Base-by-base conservation (phyloP, 1,284 basidiomycete genomes). In the Thecaphora frezii region DNA sequence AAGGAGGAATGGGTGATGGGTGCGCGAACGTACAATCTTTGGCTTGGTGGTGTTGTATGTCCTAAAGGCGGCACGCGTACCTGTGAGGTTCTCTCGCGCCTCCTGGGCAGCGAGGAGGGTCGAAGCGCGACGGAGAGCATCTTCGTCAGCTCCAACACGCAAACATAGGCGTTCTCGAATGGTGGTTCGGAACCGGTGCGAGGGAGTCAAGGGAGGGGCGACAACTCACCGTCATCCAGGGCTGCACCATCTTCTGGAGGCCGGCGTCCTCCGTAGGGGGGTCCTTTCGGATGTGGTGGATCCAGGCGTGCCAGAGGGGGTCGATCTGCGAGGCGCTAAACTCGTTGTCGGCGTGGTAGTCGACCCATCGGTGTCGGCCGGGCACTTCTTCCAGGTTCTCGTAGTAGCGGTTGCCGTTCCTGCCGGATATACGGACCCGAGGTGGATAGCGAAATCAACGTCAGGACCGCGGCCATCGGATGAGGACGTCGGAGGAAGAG, bases 331-430 rank as follows among this genome's bases (percentile, higher is more conserved):
- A 65, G 23, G 66, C 67, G 62, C 74, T 74, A 44, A 59, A 65
- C 54, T 78, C 75, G 58, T 64, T 65, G 39, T 69, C 54, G 47
- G 66, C 64, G 5, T 49, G 62, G 40, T 65, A 78, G 57, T 78
- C 76, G 18, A 78, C 70, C 76, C 76, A 78, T 41, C 76, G 61
- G 51, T 75, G 72, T 14, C 76, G 58, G 43, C 74, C 58, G 36
- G 65, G 62, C 45, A 73, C 55, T 55, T 78, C 76, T 13, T 74
- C 43, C 30, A 69, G 58, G 62, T 78, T 73, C 49, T 78, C 76
- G 68, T 74, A 78, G 60, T 56, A 78, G 46, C 69, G 72, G 73
- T 78, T 78, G 46, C 76, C 76, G 33, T 74, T 74, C 24, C 64
- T 66, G 48, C 54, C 56, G 41, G n/a, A n/a, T 28, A 10, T 14